Percentiles rank a stretch among this genome's conserved stretches.
Evolutionary conservation across 805 yeast genomes (phyloP).

Genomic region (Komagataella phaffii): DNA sequence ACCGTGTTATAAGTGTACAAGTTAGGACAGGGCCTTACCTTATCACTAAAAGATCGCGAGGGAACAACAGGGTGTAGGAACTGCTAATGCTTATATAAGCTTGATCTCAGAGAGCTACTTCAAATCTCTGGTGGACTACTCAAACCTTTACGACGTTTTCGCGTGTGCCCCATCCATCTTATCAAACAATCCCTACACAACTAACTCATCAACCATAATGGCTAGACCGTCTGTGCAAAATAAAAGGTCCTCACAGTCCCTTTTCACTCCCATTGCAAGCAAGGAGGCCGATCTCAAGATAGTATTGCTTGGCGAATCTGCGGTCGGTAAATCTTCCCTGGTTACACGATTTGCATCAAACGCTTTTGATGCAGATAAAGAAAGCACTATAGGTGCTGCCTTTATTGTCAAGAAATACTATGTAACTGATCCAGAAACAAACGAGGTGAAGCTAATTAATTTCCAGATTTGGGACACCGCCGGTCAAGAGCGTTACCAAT

Average conservation of each 20-base stretch:
- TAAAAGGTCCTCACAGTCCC: slow-evolving; percentile 1
- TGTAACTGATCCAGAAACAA: slow-evolving; percentile 10
- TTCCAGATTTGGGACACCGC: slow-evolving; percentile 92
- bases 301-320: slow-evolving; percentile 34
- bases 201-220: slow-evolving; percentile 4
- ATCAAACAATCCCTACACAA: background rate
- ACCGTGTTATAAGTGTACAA: background rate
- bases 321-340: slow-evolving; percentile 59
- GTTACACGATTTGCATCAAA: slow-evolving; percentile 67
- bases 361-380: slow-evolving; percentile 64
- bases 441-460: slow-evolving; percentile 21
- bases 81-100: too few species aligned
- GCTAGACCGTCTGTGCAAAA: background rate
- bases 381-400: slow-evolving; percentile 98
- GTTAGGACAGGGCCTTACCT: background rate
- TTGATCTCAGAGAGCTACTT: too few species aligned
- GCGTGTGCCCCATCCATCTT: background rate
- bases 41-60: background rate
- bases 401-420: slow-evolving; percentile 72
- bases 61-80: too few species aligned
- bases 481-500: slow-evolving; percentile 82
- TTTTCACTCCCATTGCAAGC: background rate
- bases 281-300: slow-evolving; percentile 19
- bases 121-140: background rate
- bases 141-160: background rate